These are phyloP conservation scores for Microthyrium microscopicum DNA, from an alignment of 2,329 filamentous ascomycete genomes.

Conservation along the genomic window DNA sequence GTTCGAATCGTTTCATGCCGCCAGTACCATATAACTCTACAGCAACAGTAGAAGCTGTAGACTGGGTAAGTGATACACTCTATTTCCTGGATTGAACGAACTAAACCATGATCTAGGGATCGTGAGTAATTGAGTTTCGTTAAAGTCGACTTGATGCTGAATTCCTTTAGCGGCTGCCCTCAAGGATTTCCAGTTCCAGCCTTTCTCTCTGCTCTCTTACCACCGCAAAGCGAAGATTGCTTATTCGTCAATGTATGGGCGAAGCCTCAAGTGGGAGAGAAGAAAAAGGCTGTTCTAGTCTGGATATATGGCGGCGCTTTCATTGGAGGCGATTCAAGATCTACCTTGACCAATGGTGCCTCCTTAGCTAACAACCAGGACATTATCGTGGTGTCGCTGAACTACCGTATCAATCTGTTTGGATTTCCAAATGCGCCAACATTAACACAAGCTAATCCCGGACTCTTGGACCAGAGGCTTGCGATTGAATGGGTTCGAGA, in stretches of 20 bases:
- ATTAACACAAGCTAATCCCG: constrained; percentile 21
- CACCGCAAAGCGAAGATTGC: constrained; percentile 17
- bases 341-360: constrained; percentile 21
- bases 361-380: constrained; percentile 21
- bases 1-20: constrained; percentile 4
- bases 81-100: no score
- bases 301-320: constrained; percentile 38
- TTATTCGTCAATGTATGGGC: constrained; percentile 17
- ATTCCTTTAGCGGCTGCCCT: no score
- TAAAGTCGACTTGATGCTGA: no score
- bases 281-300: constrained; percentile 20
- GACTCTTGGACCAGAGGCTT: constrained; percentile 31
- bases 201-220: no score
- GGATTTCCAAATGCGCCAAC: constrained; percentile 23
- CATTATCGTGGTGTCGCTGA: constrained; percentile 26
- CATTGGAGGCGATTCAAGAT: constrained; percentile 19
- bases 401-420: constrained; percentile 26
- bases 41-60: no score
- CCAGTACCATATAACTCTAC: no score
- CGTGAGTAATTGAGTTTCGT: no score
- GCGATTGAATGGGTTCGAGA: constrained; percentile 37
- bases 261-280: constrained; percentile 13
- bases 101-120: no score
- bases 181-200: no score
- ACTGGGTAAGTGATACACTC: no score